Evolutionary conservation across 352 stramenopile species (phyloP), one percentile per base, ranked within the genome.

Genomic region (Globisporangium spiculum): DNA sequence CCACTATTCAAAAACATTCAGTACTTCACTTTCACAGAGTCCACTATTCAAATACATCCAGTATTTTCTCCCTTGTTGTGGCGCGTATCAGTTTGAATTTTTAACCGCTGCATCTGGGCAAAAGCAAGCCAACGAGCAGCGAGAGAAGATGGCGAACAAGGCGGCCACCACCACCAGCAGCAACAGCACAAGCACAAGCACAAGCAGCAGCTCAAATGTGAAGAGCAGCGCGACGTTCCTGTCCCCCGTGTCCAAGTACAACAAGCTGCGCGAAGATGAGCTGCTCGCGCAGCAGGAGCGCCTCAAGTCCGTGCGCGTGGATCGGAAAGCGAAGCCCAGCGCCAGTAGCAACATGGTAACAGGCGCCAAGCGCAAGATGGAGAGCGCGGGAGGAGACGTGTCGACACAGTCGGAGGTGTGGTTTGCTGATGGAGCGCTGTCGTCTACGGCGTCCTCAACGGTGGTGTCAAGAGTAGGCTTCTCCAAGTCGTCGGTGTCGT

Each of bases 241-340:
- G 36, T 81, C 75, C 41, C 75, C 75, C 30, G 75, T 81, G 24
- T 74, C 75, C 48, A 69, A 70, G 60, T 77, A 70, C 65, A 77
- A 81, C 57, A 64, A 60, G 4, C 36, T 68, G 41, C 53, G 69
- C 20, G 70, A 72, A 22, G 41, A 65, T 8, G 75, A 75, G 36
- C 41, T 54, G 1, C 26, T 66, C 10, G 75, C 75, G 26, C 75
- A 81, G 66, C 57, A 71, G 27, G 67, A 67, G 57, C 72, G 75
- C 30, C 75, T 81, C 67, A 65, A 72, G 34, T 32, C 64, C 10
- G 60, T 81, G 55, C 64, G 56, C 16, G 63, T 65, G 60, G 34
- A 58, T 38, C 50, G 30, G 1, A 65, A 24, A 24, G 14, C 59
- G 9, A n/a, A 66, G 27, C 30, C 57, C 24, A 67, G 26, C 48